phyloP scores from a whole-genome alignment of 2,329 filamentous ascomycete genomes.

The Cordyceps cateniannulata region DNA sequence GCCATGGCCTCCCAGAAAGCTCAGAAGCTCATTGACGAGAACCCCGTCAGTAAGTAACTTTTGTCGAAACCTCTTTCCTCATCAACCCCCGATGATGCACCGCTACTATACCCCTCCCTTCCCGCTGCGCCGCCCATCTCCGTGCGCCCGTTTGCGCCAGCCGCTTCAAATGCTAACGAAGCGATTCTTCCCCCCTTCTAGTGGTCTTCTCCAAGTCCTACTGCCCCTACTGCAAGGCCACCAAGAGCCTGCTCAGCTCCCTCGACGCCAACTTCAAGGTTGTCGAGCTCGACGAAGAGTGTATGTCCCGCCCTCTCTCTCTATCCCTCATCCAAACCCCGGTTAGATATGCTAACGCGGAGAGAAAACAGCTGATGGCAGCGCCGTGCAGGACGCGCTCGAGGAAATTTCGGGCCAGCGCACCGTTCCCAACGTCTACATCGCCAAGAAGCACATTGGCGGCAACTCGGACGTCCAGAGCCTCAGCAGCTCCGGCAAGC shows the following conservation, averaged over 20 bases:
- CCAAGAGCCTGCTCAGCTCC: conserved; percentile 68
- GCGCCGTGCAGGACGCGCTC: conserved; percentile 77
- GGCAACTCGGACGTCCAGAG: conserved; percentile 81
- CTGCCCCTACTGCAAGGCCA: conserved; percentile 84
- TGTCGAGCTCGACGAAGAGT: conserved; percentile 78
- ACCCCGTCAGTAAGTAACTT: conserved; percentile 63
- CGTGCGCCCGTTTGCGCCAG: background rate
- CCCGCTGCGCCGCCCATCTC: background rate
- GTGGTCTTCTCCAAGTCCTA: conserved; percentile 96
- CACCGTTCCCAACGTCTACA: conserved; percentile 95
- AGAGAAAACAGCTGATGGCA: conserved; percentile 63
- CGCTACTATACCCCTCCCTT: background rate
- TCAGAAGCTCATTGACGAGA: conserved; percentile 80
- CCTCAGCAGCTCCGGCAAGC: conserved; percentile 43
- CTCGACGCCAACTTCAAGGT: conserved; percentile 65
- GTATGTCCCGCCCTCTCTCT: conserved; percentile 47
- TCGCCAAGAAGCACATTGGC: conserved; percentile 83
- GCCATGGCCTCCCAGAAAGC: conserved; percentile 81
- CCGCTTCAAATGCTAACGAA: background rate
- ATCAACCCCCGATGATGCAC: background rate
- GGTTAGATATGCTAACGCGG: conserved; percentile 17
- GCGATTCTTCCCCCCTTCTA: conserved; percentile 23
- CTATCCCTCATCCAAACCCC: background rate
- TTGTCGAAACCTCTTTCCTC: background rate
- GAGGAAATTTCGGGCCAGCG: conserved; percentile 72